Evolutionary conservation across 768 basidiomycete species (phyloP), one percentile per base, ranked within the genome.

Genomic region (Jaapia argillacea): DNA sequence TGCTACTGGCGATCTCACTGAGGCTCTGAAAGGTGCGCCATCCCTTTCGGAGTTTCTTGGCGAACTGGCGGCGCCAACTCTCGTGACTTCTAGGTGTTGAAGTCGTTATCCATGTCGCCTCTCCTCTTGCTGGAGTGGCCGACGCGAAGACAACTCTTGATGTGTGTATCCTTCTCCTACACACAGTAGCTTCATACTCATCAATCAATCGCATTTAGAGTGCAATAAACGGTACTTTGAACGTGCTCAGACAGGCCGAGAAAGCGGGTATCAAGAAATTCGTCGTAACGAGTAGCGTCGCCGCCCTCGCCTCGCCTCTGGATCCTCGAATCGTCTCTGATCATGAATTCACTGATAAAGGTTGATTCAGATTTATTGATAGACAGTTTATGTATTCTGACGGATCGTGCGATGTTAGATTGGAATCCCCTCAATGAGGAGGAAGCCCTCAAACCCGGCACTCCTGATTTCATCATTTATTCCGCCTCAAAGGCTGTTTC

Each of bases 401-500:
- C 16, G 10, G 31, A 33, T 33, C 16, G 31, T 33, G 31, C 10
- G 10, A 10, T 16, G 10, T 10, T 16, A 33, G 31, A 16, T 16
- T 33, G 31, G 31, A 33, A 33, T 33, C 31, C 31, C 31, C 10
- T 33, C 31, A 33, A 10, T 16, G 16, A 33, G 31, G 31, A 10
- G 31, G 10, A 33, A 16, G 16, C 16, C 10, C 16, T 33, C 10
- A 16, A 33, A 10, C 31, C 31, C 10, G 16, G 16, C 31, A 10
- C 31, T 16, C 10, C 10, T 33, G 10, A 10, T 10, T 10, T 33
- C 10, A 10, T 41, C 31, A 46, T 45, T 2, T 51, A 53, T 35
- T 24, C 37, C 5, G 37, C 44, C 4, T 37, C 43, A 27, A 54
- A 59, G 40, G 51, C 43, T 16, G 48, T 68, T 3, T 62, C 67